A percentile compares a stretch with the other conserved stretches of the same genome.
Evolutionary conservation across 495 filamentous ascomycete species (phyloP).

Genomic region (Geopyxis carbonaria): DNA sequence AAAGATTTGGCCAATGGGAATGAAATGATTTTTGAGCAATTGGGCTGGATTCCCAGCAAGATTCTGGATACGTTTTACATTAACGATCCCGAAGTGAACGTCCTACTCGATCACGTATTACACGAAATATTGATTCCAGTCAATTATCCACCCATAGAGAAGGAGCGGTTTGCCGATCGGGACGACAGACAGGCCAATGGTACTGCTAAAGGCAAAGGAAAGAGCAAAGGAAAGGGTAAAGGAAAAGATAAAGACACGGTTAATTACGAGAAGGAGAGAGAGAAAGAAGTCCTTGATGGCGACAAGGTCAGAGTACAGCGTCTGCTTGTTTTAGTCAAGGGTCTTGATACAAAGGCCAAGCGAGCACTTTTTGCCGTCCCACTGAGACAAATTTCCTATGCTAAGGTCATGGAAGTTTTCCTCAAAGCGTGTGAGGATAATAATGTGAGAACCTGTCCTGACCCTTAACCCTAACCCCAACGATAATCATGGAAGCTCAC

Average conservation of each 20-base stretch:
- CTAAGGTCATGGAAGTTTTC: constrained; percentile 51
- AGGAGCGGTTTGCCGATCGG: constrained; percentile 36
- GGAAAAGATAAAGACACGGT: constrained; percentile 34
- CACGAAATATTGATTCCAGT: constrained; percentile 76
- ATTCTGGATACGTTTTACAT: constrained; percentile 81
- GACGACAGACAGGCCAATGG: constrained; percentile 41
- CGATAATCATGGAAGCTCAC: neutral
- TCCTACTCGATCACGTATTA: constrained; percentile 66
- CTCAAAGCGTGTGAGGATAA: constrained; percentile 67
- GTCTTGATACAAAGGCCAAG: constrained; percentile 60
- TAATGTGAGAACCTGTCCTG: constrained; percentile 36
- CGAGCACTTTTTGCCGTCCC: constrained; percentile 83
- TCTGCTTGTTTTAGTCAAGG: constrained; percentile 60
- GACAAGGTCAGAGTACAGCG: constrained; percentile 77
- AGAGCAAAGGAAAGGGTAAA: constrained; percentile 21
- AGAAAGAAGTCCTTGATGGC: constrained; percentile 42
- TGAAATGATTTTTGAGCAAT: constrained; percentile 49
- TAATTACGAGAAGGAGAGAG: constrained; percentile 30
- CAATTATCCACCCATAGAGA: constrained; percentile 65
- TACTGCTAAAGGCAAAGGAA: constrained; percentile 29
- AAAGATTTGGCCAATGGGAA: constrained; percentile 74
- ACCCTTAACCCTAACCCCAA: constrained; percentile 6
- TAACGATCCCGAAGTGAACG: constrained; percentile 74
- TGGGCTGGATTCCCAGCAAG: constrained; percentile 66
- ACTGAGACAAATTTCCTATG: constrained; percentile 50